Evolutionary conservation across 306 rosid genomes (phyloP).

Genomic region (Abrus pulchellus): DNA sequence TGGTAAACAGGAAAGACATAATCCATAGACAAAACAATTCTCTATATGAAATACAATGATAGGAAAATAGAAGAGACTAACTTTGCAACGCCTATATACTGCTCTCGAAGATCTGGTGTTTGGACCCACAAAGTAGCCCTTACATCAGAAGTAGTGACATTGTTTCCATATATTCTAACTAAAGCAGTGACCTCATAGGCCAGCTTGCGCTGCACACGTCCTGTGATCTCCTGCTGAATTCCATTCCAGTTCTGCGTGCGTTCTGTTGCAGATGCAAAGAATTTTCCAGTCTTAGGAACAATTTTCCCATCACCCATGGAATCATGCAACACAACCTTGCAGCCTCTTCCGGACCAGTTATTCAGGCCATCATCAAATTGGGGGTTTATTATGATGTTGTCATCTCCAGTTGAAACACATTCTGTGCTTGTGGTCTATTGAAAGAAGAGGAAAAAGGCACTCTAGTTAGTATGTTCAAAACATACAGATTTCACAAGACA

Average conservation of each 20-base stretch:
- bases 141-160: constrained; percentile 75
- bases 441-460: constrained; percentile 25
- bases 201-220: constrained; percentile 83
- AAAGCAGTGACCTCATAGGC: constrained; percentile 83
- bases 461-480: constrained; percentile 17
- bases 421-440: constrained; percentile 53
- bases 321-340: constrained; percentile 80
- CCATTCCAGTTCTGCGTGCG: constrained; percentile 93
- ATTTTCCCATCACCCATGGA: constrained; percentile 82
- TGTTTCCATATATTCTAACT: constrained; percentile 85
- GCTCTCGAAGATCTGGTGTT: constrained; percentile 82
- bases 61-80: constrained; percentile 51
- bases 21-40: not conserved
- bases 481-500: constrained; percentile 34
- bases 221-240: constrained; percentile 93
- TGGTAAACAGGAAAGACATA: constrained; percentile 22
- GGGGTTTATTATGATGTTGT: constrained; percentile 73
- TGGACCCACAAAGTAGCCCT: constrained; percentile 93
- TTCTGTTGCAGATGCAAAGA: constrained; percentile 83
- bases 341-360: constrained; percentile 93
- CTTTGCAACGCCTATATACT: constrained; percentile 92
- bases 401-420: constrained; percentile 57
- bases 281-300: constrained; percentile 77
- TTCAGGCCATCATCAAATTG: constrained; percentile 84
- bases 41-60: constrained; percentile 3